Base-by-base conservation (phyloP, 2,329 filamentous ascomycete species). In the Penicillium sp. region DNA sequence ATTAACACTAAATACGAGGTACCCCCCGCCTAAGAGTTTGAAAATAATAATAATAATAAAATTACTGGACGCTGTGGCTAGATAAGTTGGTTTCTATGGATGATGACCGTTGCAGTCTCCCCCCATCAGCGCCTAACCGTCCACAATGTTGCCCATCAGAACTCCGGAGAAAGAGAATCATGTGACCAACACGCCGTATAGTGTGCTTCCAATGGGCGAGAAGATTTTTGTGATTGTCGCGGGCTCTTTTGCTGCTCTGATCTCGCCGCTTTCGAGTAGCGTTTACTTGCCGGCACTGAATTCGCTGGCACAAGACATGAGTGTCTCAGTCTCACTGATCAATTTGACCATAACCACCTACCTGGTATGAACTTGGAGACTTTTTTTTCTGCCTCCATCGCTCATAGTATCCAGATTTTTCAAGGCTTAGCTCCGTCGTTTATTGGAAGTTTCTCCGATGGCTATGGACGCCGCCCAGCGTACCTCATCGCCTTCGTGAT, bases 371-470 rank as follows among this genome's bases (percentile, higher is more conserved):
- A 3, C 10, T 1, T 10, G 2, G 10, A 13, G 13, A 26, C 16
- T 14, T 6, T 42, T 16, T 19, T 5, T 16, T 26, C 40, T 31
- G 11, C 14, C 13, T 16, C 19, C 16, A 9, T 9, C 23, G 24
- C 47, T 50, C 36, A 51, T 9, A 6, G 14, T 9, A 26, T 28
- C 1, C 26, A 67, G 67, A 79, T 88, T 51, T 77, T 87, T 40
- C 86, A 88, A 67, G 86, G 80, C 16, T 69, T 89, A 1, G 78
- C 85, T 0, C 86, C 86, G 0, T 83, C 81, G 1, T 54, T 55
- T 14, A 44, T 86, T 42, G 86, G 85, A 3, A 83, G 85, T 53
- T 81, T 88, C 36, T 83, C 83, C 5, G 86, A 89, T 65, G 78
- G 76, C 61, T 78, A 80, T 3, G 85, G 86, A 8, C 79, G 85